Conservation (phyloP, 2,329 filamentous ascomycete genomes). For the Fusarium piperis region DNA sequence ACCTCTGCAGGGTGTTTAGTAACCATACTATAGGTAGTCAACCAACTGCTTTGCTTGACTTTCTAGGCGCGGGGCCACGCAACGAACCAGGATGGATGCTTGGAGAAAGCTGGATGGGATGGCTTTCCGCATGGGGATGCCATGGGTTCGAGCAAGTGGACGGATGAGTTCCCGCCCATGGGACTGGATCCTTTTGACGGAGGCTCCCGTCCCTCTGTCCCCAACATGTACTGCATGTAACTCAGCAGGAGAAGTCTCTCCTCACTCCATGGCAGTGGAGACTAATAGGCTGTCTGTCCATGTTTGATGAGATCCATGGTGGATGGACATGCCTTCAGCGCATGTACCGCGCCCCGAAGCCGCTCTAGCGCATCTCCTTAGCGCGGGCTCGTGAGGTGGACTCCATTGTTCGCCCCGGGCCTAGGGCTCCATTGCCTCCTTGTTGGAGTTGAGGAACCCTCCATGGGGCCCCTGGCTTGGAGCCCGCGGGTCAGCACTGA, state of each 20-base stretch:
- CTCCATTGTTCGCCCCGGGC: slow-evolving; percentile 8
- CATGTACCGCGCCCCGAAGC: slow-evolving; percentile 16
- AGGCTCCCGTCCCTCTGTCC: background rate
- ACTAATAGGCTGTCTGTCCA: background rate
- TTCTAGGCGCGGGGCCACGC: background rate
- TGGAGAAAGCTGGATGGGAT: slow-evolving; percentile 3
- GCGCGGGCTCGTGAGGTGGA: background rate
- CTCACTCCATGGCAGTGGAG: background rate
- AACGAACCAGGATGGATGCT: slow-evolving; percentile 1
- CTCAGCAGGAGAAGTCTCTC: background rate
- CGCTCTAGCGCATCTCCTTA: slow-evolving; percentile 22
- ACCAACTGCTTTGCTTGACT: background rate
- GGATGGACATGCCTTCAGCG: slow-evolving; percentile 14
- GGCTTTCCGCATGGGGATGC: slow-evolving; percentile 15
- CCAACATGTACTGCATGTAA: background rate
- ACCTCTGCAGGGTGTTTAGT: background rate
- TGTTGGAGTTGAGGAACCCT: background rate
- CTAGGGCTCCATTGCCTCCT: background rate
- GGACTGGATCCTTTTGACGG: slow-evolving; percentile 1
- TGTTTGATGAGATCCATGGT: slow-evolving; percentile 1
- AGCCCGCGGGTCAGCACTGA: background rate
- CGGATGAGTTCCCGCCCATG: slow-evolving; percentile 4
- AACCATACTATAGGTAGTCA: background rate
- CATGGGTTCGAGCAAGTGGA: slow-evolving; percentile 5
- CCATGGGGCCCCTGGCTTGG: background rate